phyloP scores from a whole-genome alignment of 2,329 filamentous ascomycete genomes.

The Hypoxylon rubiginosum region DNA sequence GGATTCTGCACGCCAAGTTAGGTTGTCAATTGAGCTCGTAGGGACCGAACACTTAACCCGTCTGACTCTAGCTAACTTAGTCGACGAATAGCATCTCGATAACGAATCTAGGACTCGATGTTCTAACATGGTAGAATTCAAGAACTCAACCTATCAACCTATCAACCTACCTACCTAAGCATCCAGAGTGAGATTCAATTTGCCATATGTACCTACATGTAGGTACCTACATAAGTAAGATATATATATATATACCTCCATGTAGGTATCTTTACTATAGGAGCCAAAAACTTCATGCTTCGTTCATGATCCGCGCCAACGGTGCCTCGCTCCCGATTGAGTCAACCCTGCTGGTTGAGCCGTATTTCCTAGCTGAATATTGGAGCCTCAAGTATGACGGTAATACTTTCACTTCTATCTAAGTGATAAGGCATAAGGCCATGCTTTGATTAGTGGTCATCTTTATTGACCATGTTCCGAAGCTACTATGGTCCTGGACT shows the following conservation, averaged over 20 bases:
- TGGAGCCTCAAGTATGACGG: background rate
- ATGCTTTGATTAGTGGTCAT: too few relatives aligned
- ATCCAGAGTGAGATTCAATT: conserved; percentile 12
- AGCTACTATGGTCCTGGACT: background rate
- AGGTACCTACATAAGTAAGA: too few relatives aligned
- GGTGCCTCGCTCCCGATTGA: conserved; percentile 7
- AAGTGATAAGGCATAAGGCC: too few relatives aligned
- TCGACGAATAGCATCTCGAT: conserved; percentile 3
- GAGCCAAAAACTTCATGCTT: conserved; percentile 4
- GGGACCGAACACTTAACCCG: background rate
- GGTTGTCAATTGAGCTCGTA: conserved; percentile 13
- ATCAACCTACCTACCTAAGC: too few relatives aligned
- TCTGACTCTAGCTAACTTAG: background rate
- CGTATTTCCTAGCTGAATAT: conserved; percentile 11
- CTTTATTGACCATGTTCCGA: too few relatives aligned
- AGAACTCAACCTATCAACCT: background rate
- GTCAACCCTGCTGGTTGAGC: conserved; percentile 8
- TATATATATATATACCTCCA: too few relatives aligned
- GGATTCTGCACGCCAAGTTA: background rate
- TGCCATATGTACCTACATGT: too few relatives aligned
- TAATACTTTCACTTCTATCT: background rate
- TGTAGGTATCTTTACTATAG: background rate
- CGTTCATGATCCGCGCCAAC: conserved; percentile 9
- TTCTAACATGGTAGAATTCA: background rate
- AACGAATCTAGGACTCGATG: background rate